phyloP scores from a whole-genome alignment of 106 monocot species.

The Phalaenopsis equestris region DNA sequence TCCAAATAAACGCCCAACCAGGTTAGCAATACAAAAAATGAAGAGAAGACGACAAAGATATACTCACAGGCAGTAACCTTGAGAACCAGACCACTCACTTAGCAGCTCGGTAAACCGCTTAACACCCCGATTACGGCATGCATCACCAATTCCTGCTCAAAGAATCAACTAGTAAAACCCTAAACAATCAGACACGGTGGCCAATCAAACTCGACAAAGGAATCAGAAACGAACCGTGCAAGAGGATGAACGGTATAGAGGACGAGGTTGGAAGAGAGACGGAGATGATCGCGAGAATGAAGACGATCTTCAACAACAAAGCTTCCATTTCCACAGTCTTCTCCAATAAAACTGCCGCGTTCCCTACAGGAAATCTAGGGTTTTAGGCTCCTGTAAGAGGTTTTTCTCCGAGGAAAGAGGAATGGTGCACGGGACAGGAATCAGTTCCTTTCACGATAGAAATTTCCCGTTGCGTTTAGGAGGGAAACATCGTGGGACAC shows the following conservation, averaged over 20 bases:
- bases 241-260: conserved; percentile 39
- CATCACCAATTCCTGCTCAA: conserved; percentile 32
- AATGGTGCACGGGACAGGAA: too few species aligned
- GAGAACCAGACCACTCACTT: conserved; percentile 31
- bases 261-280: conserved; percentile 12
- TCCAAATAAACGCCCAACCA: too few species aligned
- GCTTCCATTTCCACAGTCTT: not conserved
- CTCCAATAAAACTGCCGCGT: too few species aligned
- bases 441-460: too few species aligned
- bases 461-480: too few species aligned
- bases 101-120: conserved; percentile 41
- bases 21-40: not conserved
- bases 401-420: too few species aligned
- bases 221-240: conserved; percentile 28
- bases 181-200: not conserved
- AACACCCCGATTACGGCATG: conserved; percentile 43
- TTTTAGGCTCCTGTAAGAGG: too few species aligned
- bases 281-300: not conserved
- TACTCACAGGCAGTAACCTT: conserved; percentile 44
- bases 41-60: not conserved
- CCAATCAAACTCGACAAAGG: not conserved
- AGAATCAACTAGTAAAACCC: not conserved
- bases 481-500: too few species aligned
- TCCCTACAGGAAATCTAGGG: too few species aligned
- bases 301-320: conserved; percentile 3